Conservation (phyloP, 441 rosid genomes). For the Erodium moschatum region DNA sequence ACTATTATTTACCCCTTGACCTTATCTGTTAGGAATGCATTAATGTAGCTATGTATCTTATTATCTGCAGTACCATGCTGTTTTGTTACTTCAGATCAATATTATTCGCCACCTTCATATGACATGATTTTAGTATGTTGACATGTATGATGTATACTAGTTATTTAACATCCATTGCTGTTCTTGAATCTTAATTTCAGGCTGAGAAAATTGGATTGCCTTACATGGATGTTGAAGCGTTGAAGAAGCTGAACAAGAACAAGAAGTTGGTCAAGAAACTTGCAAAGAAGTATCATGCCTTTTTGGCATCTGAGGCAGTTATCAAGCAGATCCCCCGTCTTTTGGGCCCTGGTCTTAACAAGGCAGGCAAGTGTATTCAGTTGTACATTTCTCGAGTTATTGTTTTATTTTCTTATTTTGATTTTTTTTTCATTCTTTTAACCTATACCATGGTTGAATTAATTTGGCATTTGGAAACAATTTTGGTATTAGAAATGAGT, state of each 20-base stretch:
- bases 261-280: conserved; percentile 93
- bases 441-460: too few relatives aligned
- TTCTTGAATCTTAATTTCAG: conserved; percentile 25
- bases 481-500: too few relatives aligned
- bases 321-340: conserved; percentile 99
- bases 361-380: conserved; percentile 34
- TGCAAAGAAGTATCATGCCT: conserved; percentile 88
- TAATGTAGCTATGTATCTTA: not conserved
- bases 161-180: not conserved
- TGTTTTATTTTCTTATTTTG: too few relatives aligned
- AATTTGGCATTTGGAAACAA: too few relatives aligned
- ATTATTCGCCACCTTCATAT: too few relatives aligned
- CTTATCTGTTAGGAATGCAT: not conserved
- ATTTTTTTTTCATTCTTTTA: too few relatives aligned
- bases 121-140: too few relatives aligned
- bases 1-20: not conserved
- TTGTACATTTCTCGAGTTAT: too few relatives aligned
- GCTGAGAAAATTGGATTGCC: conserved; percentile 67
- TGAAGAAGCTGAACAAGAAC: conserved; percentile 90
- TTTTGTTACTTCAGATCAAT: too few relatives aligned
- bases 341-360: conserved; percentile 96
- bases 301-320: conserved; percentile 90
- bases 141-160: not conserved
- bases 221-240: conserved; percentile 81
- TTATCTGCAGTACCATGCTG: too few relatives aligned